Evolutionary conservation across 2,329 filamentous ascomycete genomes (phyloP), one percentile per base, ranked within the genome.

Genomic region (Claviceps cyperi): DNA sequence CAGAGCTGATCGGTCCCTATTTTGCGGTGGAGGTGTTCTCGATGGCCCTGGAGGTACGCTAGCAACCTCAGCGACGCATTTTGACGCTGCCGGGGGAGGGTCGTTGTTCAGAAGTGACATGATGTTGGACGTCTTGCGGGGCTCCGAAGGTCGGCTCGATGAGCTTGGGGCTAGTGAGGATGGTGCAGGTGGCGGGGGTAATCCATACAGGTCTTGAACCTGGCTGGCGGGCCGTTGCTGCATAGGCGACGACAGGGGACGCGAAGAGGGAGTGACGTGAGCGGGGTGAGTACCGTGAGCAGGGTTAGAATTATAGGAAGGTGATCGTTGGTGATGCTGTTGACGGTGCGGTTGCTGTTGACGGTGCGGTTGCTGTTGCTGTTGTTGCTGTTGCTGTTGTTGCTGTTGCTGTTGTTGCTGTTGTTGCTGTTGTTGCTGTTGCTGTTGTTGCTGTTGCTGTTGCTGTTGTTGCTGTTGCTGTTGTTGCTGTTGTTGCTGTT

Each of bases 31-130:
- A 28, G 75, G 75, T 2, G 75, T 77, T 11, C 66, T 58, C 9
- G 74, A 73, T 21, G 72, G 71, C n/a, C 66, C 60, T 40, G 64
- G 54, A 11, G 65, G 60, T 15, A 59, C 59, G 48, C 59, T 59
- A 11, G 69, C 66, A 9, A 78, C 67, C 49, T 78, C 75, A 40
- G 54, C 64, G 32, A 78, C 65, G 35, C 75, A 69, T 62, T 78
- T 78, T n/a, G 70, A 70, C 6, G 72, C 66, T 5, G 70, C 65
- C 3, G 66, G 66, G 7, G 73, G 70, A 49, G 81, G 79, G 53
- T 81, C 77, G 55, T 81, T 77, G 55, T 81, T 81, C 3, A 83
- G 67, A 53, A 83, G 62, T 0, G 77, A 77, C 73, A 81, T 80
- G 53, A 83, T 72, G 54, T 69, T 82, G 14, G 78, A 81, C 7